Evolutionary conservation across 371 early-diverging fungal genomes (phyloP).

Genomic region (Batrachochytrium dendrobatidis): DNA sequence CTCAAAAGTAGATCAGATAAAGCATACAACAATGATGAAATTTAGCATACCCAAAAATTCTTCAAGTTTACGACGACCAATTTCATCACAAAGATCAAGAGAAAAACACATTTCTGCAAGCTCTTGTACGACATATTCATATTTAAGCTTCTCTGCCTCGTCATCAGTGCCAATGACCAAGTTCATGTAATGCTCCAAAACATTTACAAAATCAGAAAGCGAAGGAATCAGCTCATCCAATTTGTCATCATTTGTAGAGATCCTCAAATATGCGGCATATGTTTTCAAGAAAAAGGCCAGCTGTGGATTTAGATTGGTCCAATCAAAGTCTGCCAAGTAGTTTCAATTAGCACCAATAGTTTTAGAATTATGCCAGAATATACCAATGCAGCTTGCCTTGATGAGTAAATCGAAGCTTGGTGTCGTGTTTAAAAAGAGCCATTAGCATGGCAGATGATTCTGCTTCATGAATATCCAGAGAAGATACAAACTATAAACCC

Average conservation of each 20-base stretch:
- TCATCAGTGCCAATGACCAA: background rate
- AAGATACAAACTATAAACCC: background rate
- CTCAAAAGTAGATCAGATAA: background rate
- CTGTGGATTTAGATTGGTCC: background rate
- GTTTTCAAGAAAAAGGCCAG: background rate
- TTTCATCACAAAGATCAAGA: constrained; percentile 4
- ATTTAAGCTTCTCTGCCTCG: background rate
- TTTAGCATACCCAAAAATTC: background rate
- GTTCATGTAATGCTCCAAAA: background rate
- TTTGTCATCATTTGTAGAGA: background rate
- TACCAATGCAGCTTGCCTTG: background rate
- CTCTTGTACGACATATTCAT: background rate
- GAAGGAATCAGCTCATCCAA: background rate
- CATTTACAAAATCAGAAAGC: background rate
- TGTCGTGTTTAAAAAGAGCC: background rate
- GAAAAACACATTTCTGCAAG: background rate
- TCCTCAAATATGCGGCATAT: background rate
- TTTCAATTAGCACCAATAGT: background rate
- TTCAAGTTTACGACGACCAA: background rate
- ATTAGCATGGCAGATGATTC: background rate
- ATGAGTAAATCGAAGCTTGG: background rate
- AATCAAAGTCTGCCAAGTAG: constrained; percentile 1
- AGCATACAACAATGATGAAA: background rate
- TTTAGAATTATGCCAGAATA: background rate
- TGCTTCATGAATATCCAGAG: too few species aligned